A percentile compares a stretch with the other conserved stretches of the same genome.
Conservation (phyloP, 306 rosid genomes). For the Morella rubra region DNA sequence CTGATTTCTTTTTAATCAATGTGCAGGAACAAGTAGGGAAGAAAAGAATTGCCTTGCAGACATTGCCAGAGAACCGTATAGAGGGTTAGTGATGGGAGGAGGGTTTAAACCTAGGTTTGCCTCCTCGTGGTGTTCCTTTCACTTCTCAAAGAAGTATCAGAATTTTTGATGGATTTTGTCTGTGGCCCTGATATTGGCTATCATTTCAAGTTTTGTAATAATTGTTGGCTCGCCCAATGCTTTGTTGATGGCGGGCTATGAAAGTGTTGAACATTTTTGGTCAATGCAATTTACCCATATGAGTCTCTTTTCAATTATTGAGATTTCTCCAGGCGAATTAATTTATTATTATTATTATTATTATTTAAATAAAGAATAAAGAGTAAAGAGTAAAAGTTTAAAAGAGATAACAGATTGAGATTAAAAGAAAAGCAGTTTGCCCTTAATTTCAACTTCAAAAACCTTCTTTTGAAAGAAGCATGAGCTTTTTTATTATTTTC, state of each 20-base stretch:
- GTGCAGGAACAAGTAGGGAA: conserved; percentile 42
- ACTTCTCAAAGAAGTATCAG: not conserved
- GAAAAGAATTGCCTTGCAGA: conserved; percentile 71
- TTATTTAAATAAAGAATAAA: too few species aligned
- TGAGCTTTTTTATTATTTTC: too few species aligned
- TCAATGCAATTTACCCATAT: not conserved
- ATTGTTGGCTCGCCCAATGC: not conserved
- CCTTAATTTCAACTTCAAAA: too few species aligned
- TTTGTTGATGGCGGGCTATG: conserved; percentile 5
- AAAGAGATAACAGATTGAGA: too few species aligned
- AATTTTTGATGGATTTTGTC: not conserved
- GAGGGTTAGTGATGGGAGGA: not conserved
- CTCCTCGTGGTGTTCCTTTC: not conserved
- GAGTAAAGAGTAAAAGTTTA: too few species aligned
- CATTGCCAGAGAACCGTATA: conserved; percentile 54
- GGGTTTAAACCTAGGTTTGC: conserved; percentile 41
- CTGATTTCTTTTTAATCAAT: not conserved
- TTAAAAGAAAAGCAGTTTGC: too few species aligned
- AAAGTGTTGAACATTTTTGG: not conserved
- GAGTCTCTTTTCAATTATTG: not conserved
- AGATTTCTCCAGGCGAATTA: too few species aligned
- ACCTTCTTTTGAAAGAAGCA: too few species aligned
- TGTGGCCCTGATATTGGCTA: not conserved
- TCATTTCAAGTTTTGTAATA: not conserved
- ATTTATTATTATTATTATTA: too few species aligned